Evolutionary conservation across 345 rosid genomes (phyloP), one percentile per base, ranked within the genome.

Genomic region (Isatis tinctoria): DNA sequence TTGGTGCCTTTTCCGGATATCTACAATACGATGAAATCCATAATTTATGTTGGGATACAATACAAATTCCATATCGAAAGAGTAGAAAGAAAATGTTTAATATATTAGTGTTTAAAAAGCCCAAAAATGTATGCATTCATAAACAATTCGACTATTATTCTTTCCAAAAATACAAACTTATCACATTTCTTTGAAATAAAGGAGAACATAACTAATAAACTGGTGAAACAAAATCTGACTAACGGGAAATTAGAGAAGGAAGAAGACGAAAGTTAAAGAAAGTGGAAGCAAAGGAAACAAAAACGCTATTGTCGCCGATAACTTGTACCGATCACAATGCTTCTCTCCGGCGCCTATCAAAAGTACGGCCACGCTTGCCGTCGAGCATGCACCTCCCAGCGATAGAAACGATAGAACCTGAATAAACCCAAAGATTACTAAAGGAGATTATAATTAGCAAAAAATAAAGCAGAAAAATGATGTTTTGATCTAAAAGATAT

Each of bases 281-380:
- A 67, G 81, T 69, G 0, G 88, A 86, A 70, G 83, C 77, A 26
- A 82, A 84, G 1, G 86, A 81, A 33, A 82, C 85, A 86, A 56
- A 78, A 90, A 83, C 11, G 90, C 90, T 83, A 86, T 85, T 3
- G 85, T 82, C 0, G 93, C 90, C n/a, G 88, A 88, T 58, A 86
- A n/a, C 60, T 82, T 86, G 79, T 80, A 84, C 65, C 88, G 81
- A 39, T 72, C 67, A 69, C 91, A 85, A 10, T 72, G 77, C 77
- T 32, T 70, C 75, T 12, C 18, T 17, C 82, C 82, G 9, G 53
- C 74, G 10, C 72, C 70, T 3, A 79, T 52, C 72, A 90, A 62
- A 1, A 84, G 36, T 51, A 60, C 77, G 7, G 88, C 66, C 11
- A 88, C 88, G 11, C 90, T 82, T 10, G 85, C 85, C 26, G 90